These are phyloP conservation scores for Salix brachista DNA, from an alignment of 345 rosid species.

Conservation along the genomic window DNA sequence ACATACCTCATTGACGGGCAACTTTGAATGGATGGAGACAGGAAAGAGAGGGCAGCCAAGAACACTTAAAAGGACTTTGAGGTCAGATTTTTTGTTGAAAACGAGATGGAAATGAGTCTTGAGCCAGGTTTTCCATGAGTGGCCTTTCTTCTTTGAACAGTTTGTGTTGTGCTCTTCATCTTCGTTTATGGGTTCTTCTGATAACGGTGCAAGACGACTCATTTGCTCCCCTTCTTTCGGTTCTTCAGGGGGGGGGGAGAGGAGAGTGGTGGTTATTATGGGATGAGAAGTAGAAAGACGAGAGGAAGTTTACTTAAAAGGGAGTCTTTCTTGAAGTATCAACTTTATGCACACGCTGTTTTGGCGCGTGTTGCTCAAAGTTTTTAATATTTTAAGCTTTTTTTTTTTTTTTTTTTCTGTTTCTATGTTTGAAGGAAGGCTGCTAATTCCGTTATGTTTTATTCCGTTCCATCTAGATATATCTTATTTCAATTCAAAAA, in stretches of 20 bases:
- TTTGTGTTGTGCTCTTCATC: slow-evolving; percentile 27
- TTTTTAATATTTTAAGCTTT: neutral
- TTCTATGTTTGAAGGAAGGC: too few species aligned
- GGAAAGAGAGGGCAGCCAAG: slow-evolving; percentile 93
- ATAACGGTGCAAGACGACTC: slow-evolving; percentile 75
- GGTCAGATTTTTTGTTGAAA: slow-evolving; percentile 51
- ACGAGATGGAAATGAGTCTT: slow-evolving; percentile 49
- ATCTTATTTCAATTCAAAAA: too few species aligned
- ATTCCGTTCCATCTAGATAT: too few species aligned
- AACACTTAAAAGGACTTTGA: slow-evolving; percentile 68
- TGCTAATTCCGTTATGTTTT: too few species aligned
- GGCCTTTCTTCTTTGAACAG: slow-evolving; percentile 37
- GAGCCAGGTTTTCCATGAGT: slow-evolving; percentile 71
- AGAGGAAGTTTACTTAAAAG: slow-evolving; percentile 18
- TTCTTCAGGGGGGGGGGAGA: neutral
- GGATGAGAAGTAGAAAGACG: slow-evolving; percentile 1
- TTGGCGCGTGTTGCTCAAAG: slow-evolving; percentile 27
- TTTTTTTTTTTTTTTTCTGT: neutral
- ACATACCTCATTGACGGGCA: slow-evolving; percentile 45
- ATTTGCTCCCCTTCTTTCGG: slow-evolving; percentile 11
- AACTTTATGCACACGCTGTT: slow-evolving; percentile 29
- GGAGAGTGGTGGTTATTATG: neutral
- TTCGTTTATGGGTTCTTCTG: slow-evolving; percentile 68
- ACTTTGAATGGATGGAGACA: slow-evolving; percentile 44
- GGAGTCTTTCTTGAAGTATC: neutral